A percentile compares a stretch with the other conserved stretches of the same genome.
phyloP scores from a whole-genome alignment of 2,329 filamentous ascomycete genomes.

The Neonectria sp. region DNA sequence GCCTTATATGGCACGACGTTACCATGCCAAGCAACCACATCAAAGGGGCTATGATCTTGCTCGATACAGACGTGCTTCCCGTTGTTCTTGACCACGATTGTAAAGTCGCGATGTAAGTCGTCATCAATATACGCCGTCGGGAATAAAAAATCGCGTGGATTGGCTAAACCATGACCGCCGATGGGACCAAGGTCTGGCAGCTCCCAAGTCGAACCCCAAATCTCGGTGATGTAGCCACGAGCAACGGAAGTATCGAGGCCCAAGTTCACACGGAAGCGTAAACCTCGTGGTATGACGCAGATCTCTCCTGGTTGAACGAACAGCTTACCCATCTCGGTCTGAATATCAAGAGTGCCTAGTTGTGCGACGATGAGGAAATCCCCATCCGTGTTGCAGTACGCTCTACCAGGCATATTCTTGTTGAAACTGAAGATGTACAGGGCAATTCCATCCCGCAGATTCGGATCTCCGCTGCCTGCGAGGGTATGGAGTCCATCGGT shows the following conservation, averaged over 20 bases:
- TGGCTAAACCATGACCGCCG: neutral
- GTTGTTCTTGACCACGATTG: slow-evolving; percentile 25
- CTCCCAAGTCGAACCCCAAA: neutral
- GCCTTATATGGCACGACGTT: slow-evolving; percentile 33
- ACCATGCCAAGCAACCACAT: slow-evolving; percentile 33
- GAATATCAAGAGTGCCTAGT: slow-evolving; percentile 20
- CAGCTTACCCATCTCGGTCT: slow-evolving; percentile 25
- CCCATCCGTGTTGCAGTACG: slow-evolving; percentile 30
- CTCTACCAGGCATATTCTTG: slow-evolving; percentile 16
- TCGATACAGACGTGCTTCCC: slow-evolving; percentile 28
- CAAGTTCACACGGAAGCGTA: slow-evolving; percentile 13
- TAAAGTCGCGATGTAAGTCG: slow-evolving; percentile 11
- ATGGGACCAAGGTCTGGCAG: neutral
- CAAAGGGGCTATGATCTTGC: slow-evolving; percentile 32
- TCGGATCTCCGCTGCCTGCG: slow-evolving; percentile 25
- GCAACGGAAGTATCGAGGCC: neutral
- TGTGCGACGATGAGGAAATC: slow-evolving; percentile 33
- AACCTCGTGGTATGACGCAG: slow-evolving; percentile 15
- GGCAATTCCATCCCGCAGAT: slow-evolving; percentile 23
- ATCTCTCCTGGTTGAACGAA: slow-evolving; percentile 28
- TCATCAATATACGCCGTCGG: slow-evolving; percentile 25
- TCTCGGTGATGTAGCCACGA: slow-evolving; percentile 13
- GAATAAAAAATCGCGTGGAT: slow-evolving; percentile 24
- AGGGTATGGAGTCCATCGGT: slow-evolving; percentile 30
- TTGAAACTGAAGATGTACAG: slow-evolving; percentile 31